Percentiles rank a stretch among this genome's conserved stretches.
phyloP scores from a whole-genome alignment of 73 alveolate genomes.

The Paramecium sexaurelia region DNA sequence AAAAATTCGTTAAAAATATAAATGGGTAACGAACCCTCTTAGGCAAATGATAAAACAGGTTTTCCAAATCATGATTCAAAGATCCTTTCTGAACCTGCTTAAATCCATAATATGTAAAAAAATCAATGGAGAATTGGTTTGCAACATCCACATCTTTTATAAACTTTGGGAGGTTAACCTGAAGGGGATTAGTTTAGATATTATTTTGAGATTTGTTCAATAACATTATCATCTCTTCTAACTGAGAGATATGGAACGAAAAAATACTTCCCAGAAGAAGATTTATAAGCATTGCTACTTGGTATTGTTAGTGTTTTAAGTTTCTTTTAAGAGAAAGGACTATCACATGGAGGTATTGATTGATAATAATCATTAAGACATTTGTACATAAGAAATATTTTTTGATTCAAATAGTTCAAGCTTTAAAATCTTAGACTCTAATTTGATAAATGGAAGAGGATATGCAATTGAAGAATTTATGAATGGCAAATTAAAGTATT shows the following conservation, averaged over 20 bases:
- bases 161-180: constrained; percentile 12
- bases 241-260: constrained; percentile 36
- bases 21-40: constrained; percentile 37
- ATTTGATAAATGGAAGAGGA: constrained; percentile 51
- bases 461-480: not conserved
- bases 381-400: constrained; percentile 10
- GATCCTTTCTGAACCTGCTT: not conserved
- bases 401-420: not conserved
- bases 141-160: constrained; percentile 36
- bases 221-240: not conserved
- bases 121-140: constrained; percentile 20
- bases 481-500: not conserved
- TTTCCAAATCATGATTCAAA: not conserved
- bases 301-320: constrained; percentile 12
- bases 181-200: constrained; percentile 32
- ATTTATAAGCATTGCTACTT: constrained; percentile 17
- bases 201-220: constrained; percentile 31
- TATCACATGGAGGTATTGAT: constrained; percentile 31
- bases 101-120: not conserved
- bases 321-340: constrained; percentile 16
- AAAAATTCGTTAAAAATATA: constrained; percentile 35
- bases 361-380: not conserved
- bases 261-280: constrained; percentile 17
- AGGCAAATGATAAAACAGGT: not conserved
- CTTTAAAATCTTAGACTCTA: constrained; percentile 17